Conservation (phyloP, 225 moss, liverwort and hornwort genomes). For the Sphagnum tenellum region DNA sequence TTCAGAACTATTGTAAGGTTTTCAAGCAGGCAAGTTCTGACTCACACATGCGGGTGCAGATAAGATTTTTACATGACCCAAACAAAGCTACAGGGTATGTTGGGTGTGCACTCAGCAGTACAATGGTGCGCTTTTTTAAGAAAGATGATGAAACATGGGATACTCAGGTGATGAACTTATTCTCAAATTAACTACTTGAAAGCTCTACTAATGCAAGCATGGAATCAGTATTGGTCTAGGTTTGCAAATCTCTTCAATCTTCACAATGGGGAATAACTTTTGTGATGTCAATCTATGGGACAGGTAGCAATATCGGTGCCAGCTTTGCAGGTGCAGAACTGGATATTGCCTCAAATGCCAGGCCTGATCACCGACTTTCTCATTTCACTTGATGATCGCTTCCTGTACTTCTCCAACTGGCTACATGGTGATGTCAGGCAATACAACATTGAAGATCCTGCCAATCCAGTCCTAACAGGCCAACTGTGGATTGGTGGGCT, state of each 20-base stretch:
- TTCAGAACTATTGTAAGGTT: no score
- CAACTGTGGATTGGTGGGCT: slow-evolving; percentile 98
- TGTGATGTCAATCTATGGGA: not conserved
- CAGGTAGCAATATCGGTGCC: slow-evolving; percentile 92
- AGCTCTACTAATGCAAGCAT: not conserved
- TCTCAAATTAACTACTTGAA: not conserved
- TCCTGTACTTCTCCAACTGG: slow-evolving; percentile 97
- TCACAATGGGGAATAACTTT: not conserved
- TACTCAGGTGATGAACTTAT: slow-evolving; percentile 42
- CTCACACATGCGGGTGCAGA: slow-evolving; percentile 16
- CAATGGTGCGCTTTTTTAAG: slow-evolving; percentile 84
- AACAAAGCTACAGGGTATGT: slow-evolving; percentile 76
- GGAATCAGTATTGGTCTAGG: not conserved
- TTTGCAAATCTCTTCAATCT: no score
- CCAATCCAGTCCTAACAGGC: slow-evolving; percentile 69
- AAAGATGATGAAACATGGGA: slow-evolving; percentile 82
- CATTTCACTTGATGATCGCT: slow-evolving; percentile 88
- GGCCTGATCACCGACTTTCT: slow-evolving; percentile 96
- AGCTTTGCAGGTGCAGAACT: slow-evolving; percentile 76
- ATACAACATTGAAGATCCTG: slow-evolving; percentile 94
- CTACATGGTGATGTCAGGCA: slow-evolving; percentile 96
- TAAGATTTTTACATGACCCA: slow-evolving; percentile 89
- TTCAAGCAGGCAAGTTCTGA: no score
- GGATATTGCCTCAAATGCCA: slow-evolving; percentile 89
- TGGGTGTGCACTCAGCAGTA: slow-evolving; percentile 90